Percentiles rank a stretch among this genome's conserved stretches.
phyloP scores from a whole-genome alignment of 176 grass and related monocot genomes.

The Raddia distichophylla region DNA sequence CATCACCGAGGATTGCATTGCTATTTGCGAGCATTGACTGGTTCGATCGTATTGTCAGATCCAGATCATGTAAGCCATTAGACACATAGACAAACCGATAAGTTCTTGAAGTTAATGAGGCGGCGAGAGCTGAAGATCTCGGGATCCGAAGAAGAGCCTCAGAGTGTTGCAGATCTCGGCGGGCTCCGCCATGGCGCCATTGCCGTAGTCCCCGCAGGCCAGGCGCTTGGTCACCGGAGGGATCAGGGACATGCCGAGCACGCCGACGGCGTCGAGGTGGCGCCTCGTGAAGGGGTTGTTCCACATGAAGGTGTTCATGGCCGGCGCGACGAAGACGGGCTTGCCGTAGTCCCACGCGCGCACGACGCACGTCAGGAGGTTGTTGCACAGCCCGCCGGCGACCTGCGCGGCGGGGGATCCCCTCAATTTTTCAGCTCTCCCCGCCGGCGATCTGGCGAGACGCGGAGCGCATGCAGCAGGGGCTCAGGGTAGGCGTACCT shows the following conservation, averaged over 20 bases:
- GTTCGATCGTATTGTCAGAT: neutral
- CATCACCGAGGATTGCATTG: neutral
- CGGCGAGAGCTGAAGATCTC: neutral
- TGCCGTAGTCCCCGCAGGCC: conserved; percentile 73
- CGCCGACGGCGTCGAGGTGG: conserved; percentile 51
- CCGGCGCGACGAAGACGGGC: conserved; percentile 71
- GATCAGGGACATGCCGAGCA: conserved; percentile 62
- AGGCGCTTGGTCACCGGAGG: conserved; percentile 65
- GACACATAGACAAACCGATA: neutral
- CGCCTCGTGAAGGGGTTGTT: conserved; percentile 69
- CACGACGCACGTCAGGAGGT: conserved; percentile 81
- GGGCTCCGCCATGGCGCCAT: conserved; percentile 72
- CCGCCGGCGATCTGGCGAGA: neutral
- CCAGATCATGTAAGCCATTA: neutral
- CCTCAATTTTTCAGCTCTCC: neutral
- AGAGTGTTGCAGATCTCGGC: conserved; percentile 52
- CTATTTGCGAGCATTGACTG: neutral
- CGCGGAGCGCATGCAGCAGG: neutral
- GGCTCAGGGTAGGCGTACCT: conserved; percentile 42
- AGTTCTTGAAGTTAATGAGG: neutral
- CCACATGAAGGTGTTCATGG: conserved; percentile 93
- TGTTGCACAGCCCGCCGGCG: conserved; percentile 79
- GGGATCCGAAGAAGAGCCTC: conserved; percentile 46
- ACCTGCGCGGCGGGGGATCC: conserved; percentile 39
- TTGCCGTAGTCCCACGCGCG: conserved; percentile 83